Percentiles rank a stretch among this genome's conserved stretches.
phyloP scores from a whole-genome alignment of 306 rosid species.

The Casuarina glauca region DNA sequence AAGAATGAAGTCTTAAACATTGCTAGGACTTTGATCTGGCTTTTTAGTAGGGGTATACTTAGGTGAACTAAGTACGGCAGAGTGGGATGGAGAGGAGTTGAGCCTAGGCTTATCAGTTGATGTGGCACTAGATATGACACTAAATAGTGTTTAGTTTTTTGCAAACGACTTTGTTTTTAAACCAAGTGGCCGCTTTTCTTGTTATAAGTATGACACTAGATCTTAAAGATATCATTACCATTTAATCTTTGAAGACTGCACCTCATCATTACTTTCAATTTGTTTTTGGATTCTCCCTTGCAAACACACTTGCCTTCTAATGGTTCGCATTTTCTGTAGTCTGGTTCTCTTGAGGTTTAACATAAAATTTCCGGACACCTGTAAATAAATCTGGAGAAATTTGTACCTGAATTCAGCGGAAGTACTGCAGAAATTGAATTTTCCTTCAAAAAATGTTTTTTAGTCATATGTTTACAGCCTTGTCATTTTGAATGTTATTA shows the following conservation, averaged over 20 bases:
- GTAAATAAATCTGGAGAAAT: too few species aligned
- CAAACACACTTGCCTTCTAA: background rate
- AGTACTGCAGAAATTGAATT: too few species aligned
- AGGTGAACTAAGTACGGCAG: background rate
- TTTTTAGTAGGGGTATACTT: background rate
- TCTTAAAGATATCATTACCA: background rate
- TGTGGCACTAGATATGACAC: background rate
- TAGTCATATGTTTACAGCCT: background rate
- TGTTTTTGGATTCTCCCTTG: background rate
- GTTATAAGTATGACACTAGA: background rate
- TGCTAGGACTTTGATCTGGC: background rate
- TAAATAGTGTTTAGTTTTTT: background rate
- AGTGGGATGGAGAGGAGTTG: background rate
- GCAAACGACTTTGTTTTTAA: background rate
- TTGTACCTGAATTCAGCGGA: too few species aligned
- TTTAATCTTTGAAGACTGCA: background rate
- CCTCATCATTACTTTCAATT: background rate
- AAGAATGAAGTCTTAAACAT: background rate
- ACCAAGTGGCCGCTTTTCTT: background rate
- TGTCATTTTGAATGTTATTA: background rate
- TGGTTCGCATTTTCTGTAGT: background rate
- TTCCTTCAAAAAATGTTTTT: too few species aligned
- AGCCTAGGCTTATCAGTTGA: background rate
- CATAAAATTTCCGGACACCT: background rate
- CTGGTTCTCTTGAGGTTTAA: background rate